Conservation (phyloP, 108 stramenopile genomes). For the Skeletonema marinoi region DNA sequence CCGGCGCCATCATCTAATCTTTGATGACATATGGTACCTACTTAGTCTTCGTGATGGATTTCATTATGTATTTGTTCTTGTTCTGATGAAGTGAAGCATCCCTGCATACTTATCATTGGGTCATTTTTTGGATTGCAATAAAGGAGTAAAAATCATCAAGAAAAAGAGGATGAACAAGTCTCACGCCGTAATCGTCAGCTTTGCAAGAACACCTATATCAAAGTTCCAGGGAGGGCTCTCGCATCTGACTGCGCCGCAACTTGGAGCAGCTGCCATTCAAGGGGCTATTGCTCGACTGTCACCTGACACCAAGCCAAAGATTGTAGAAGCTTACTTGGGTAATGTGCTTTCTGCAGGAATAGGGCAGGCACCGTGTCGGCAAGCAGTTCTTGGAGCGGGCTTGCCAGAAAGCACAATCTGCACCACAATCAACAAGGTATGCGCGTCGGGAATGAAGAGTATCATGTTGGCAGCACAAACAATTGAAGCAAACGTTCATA, state of each 20-base stretch:
- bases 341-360: constrained; percentile 95
- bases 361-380: constrained; percentile 96
- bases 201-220: constrained; percentile 95
- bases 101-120: too few species aligned
- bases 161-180: constrained; percentile 20
- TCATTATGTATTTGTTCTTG: too few species aligned
- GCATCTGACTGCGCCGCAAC: constrained; percentile 80
- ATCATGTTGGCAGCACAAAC: constrained; percentile 84
- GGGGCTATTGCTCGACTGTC: constrained; percentile 62
- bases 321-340: constrained; percentile 93
- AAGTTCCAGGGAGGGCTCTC: constrained; percentile 85
- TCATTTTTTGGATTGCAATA: too few species aligned
- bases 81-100: too few species aligned
- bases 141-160: too few species aligned
- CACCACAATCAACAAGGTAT: constrained; percentile 94
- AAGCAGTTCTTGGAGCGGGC: constrained; percentile 68
- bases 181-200: constrained; percentile 82
- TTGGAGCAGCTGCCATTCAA: constrained; percentile 82
- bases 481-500: constrained; percentile 41
- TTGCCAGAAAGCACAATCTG: constrained; percentile 63
- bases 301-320: constrained; percentile 49
- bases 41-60: too few species aligned
- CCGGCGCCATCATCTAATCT: too few species aligned
- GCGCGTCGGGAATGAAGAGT: constrained; percentile 96
- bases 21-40: too few species aligned